phyloP scores from a whole-genome alignment of 2,329 filamentous ascomycete genomes.

The Colletotrichum lindemuthianum region DNA sequence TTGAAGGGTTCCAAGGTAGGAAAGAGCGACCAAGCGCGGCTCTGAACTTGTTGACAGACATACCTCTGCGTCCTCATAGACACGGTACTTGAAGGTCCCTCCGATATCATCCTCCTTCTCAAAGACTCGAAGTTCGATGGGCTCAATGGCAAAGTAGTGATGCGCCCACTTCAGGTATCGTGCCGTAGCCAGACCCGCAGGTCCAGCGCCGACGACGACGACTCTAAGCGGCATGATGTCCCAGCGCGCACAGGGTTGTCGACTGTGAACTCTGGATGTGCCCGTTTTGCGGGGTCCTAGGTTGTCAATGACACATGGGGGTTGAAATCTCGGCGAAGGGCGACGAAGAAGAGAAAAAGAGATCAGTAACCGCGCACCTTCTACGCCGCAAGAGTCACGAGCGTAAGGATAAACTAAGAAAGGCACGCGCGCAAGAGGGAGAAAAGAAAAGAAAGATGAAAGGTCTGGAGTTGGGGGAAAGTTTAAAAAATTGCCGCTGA shows the following conservation, averaged over 20 bases:
- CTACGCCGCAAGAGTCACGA: conserved; percentile 19
- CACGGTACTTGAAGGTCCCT: conserved; percentile 58
- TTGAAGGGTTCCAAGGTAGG: no score
- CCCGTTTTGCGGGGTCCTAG: conserved; percentile 18
- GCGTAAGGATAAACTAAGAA: not conserved
- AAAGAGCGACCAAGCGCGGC: no score
- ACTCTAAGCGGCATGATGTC: conserved; percentile 40
- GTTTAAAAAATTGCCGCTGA: not conserved
- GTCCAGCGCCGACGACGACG: conserved; percentile 55
- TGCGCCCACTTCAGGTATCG: conserved; percentile 54
- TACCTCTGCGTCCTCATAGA: conserved; percentile 58
- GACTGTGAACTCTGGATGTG: not conserved
- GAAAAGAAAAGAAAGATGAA: not conserved
- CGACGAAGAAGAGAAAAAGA: not conserved
- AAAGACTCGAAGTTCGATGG: conserved; percentile 55
- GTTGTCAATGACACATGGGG: conserved; percentile 18
- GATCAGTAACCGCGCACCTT: not conserved
- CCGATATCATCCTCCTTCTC: conserved; percentile 56
- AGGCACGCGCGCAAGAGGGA: not conserved
- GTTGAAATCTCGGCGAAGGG: no score
- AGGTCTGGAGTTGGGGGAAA: not conserved
- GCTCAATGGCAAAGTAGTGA: conserved; percentile 48
- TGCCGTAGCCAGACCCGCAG: conserved; percentile 54
- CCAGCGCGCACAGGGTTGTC: not conserved
- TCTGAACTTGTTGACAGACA: not conserved